Conservation (phyloP, 1,284 basidiomycete species). For the Ceratobasidium theobromae region DNA sequence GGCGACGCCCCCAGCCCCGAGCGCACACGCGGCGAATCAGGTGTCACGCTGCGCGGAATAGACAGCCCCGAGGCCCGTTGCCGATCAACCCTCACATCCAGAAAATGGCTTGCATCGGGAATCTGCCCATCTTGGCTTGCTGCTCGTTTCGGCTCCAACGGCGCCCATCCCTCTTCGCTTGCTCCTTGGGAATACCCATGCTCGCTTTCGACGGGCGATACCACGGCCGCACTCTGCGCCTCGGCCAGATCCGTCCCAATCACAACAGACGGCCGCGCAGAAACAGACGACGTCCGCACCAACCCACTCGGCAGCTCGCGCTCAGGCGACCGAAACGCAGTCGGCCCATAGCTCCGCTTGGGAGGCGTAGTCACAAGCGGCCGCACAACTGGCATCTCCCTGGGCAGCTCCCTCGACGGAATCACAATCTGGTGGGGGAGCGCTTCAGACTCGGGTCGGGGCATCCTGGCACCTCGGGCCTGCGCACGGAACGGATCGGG, state of each 20-base stretch:
- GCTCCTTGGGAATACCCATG: too few species aligned
- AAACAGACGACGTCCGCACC: background rate
- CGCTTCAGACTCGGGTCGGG: constrained; percentile 23
- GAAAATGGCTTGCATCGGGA: background rate
- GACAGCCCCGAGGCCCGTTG: constrained; percentile 19
- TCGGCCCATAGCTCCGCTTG: background rate
- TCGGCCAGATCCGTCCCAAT: background rate
- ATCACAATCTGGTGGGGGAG: constrained; percentile 17
- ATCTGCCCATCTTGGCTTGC: background rate
- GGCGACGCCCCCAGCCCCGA: constrained; percentile 14
- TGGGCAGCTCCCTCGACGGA: constrained; percentile 5
- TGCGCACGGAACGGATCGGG: constrained; percentile 18
- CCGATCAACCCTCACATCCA: constrained; percentile 1
- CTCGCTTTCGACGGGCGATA: background rate
- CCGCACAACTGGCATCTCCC: background rate
- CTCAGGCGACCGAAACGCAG: background rate
- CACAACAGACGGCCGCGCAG: background rate
- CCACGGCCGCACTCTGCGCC: background rate
- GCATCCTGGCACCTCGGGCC: background rate
- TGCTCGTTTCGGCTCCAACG: constrained; percentile 1
- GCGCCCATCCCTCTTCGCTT: constrained; percentile 11
- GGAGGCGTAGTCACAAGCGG: background rate
- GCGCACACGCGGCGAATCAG: constrained; percentile 17
- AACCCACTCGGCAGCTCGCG: background rate
- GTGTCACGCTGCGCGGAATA: constrained; percentile 23